These are phyloP conservation scores for Lactarius psammicola DNA, from an alignment of 768 basidiomycete genomes.

Conservation along the genomic window DNA sequence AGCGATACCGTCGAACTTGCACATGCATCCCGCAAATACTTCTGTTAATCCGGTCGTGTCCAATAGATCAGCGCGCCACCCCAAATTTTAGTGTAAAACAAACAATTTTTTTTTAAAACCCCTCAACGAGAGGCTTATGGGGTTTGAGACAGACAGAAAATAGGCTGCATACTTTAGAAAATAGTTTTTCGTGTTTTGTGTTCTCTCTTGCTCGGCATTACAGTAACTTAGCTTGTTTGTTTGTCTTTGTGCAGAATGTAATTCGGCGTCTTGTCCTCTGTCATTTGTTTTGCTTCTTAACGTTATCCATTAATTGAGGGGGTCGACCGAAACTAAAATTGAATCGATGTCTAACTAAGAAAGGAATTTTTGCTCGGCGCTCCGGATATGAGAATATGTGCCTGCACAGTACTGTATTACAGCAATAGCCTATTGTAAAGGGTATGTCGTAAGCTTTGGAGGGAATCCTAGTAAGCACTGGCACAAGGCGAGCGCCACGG, in stretches of 20 bases:
- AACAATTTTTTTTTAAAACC: background rate
- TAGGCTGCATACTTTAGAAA: background rate
- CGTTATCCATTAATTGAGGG: too few relatives aligned
- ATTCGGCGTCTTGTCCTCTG: background rate
- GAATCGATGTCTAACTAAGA: too few relatives aligned
- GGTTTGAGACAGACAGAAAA: background rate
- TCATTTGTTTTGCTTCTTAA: too few relatives aligned
- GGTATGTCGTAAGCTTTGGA: too few relatives aligned
- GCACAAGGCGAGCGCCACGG: too few relatives aligned
- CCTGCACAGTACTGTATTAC: too few relatives aligned
- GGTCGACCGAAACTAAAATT: too few relatives aligned
- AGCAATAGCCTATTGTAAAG: too few relatives aligned
- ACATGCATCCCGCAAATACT: background rate
- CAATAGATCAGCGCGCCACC: background rate
- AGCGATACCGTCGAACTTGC: conserved; percentile 2
- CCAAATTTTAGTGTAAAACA: background rate
- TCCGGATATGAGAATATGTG: too few relatives aligned
- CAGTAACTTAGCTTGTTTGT: background rate
- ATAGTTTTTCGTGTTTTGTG: background rate
- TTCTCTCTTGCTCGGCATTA: background rate
- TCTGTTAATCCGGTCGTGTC: background rate
- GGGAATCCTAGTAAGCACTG: too few relatives aligned
- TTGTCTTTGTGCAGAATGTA: background rate
- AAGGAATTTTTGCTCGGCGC: too few relatives aligned
- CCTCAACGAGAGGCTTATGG: too few relatives aligned